phyloP scores from a whole-genome alignment of 164 flowering plant genomes.

The Sedum album region DNA sequence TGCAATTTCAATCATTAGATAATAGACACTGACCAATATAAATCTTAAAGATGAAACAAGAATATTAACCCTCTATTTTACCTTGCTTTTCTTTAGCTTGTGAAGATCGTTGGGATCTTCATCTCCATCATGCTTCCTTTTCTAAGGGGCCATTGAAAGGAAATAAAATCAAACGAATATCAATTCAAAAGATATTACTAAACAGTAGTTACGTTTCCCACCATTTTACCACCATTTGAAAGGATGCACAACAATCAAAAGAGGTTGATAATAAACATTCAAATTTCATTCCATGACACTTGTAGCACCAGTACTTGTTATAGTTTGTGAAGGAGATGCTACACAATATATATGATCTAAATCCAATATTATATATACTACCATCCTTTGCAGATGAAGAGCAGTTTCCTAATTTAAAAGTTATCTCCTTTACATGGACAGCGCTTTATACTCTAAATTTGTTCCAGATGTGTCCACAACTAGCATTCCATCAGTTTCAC shows the following conservation, averaged over 20 bases:
- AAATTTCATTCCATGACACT: not conserved
- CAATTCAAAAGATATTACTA: not conserved
- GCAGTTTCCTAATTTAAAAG: not conserved
- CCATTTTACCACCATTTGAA: not conserved
- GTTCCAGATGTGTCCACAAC: not conserved
- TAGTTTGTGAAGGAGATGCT: not conserved
- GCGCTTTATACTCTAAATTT: too few relatives aligned
- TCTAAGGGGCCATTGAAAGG: slow-evolving; percentile 27
- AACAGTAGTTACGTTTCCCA: not conserved
- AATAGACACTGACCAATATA: not conserved
- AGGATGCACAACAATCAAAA: not conserved
- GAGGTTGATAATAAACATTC: not conserved
- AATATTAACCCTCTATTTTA: slow-evolving; percentile 9
- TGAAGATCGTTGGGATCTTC: slow-evolving; percentile 59
- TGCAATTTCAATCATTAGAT: not conserved
- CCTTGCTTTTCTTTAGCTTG: slow-evolving; percentile 46
- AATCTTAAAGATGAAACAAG: not conserved
- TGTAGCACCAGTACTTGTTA: not conserved
- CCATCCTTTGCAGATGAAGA: not conserved
- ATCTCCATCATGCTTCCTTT: slow-evolving; percentile 67
- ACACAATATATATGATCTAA: too few relatives aligned
- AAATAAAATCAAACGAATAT: not conserved
- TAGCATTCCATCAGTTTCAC: not conserved
- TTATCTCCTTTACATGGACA: not conserved
- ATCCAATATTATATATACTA: not conserved